A percentile compares a stretch with the other conserved stretches of the same genome.
Evolutionary conservation across 768 basidiomycete species (phyloP).

Genomic region (Mycena floridula): DNA sequence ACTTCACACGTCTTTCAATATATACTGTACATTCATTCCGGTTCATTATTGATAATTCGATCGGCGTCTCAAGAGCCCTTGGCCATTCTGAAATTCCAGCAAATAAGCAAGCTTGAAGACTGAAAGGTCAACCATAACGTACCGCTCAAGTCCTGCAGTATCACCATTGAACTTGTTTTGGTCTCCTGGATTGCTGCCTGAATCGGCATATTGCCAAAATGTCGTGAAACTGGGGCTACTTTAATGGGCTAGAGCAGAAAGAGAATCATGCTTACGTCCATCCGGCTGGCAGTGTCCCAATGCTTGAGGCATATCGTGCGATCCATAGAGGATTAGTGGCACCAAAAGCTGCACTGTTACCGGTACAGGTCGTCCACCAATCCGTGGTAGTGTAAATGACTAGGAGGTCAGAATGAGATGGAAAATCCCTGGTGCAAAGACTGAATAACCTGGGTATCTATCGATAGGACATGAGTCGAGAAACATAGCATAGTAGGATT

Average conservation of each 20-base stretch:
- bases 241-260: background rate
- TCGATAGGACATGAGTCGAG: background rate
- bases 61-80: no score
- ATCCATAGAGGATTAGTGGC: conserved; percentile 55
- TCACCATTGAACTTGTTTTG: conserved; percentile 54
- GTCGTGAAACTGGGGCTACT: conserved; percentile 33
- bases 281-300: conserved; percentile 54
- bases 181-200: conserved; percentile 51
- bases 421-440: background rate
- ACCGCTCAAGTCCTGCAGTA: conserved; percentile 34
- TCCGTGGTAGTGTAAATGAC: conserved; percentile 60
- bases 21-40: no score
- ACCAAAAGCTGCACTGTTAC: conserved; percentile 45
- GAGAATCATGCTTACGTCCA: conserved; percentile 32
- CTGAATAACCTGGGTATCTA: conserved; percentile 41
- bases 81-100: no score
- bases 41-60: no score
- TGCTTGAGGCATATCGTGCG: conserved; percentile 41
- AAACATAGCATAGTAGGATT: background rate
- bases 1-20: no score
- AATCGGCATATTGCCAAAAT: conserved; percentile 58
- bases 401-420: conserved; percentile 8
- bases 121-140: no score
- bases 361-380: conserved; percentile 69
- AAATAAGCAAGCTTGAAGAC: no score